Base-by-base conservation (phyloP, 495 filamentous ascomycete genomes). In the Aspergillus sclerotioniger region DNA sequence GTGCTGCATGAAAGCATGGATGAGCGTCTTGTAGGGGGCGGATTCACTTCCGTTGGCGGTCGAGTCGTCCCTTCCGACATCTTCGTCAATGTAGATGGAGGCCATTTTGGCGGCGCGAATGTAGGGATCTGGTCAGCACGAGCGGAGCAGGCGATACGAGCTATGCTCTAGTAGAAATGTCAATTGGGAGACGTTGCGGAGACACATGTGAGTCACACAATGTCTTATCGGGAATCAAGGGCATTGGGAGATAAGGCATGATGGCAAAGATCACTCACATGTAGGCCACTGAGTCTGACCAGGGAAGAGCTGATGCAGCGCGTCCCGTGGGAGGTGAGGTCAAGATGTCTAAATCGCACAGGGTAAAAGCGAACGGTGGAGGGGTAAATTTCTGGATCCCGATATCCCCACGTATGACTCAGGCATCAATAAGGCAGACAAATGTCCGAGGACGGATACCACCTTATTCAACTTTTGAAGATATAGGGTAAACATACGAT, bases 1-100 rank as follows among this genome's bases (percentile, higher is more conserved):
- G 69, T 89, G 82, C 74, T 90, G 84, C 62, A 92, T 76, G 65
- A 90, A 87, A 37, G 91, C 91, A 65, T 87, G 85, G 45, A 86
- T 70, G 17, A 96, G 81, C 6, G 87, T 84, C 79, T 95, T 91
- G 82, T 86, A 96, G 21, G 91, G 90, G 58, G 83, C 82, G 60
- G 77, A 68, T 70, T 92, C 81, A 57, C 85, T 80, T 59, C 91
- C 91, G 62, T 83, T 80, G 46, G 83, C 81, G 47, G 84, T 72
- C n/a, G 77, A 62, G 59, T 85, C 84, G 79, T 96, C 91, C 57
- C 78, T 75, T 56, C 91, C 91, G 58, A 79, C 78, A 62, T 89
- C 85, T 67, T 90, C 87, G 79, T 95, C 91, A 61, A 95, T 81
- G 74, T 92, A 90, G 71, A 87, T 79, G 56, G 80, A 81, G 19